A percentile compares a stretch with the other conserved stretches of the same genome.
These are phyloP conservation scores for Sporothrix mexicana DNA, from an alignment of 2,329 filamentous ascomycete species.

Conservation along the genomic window DNA sequence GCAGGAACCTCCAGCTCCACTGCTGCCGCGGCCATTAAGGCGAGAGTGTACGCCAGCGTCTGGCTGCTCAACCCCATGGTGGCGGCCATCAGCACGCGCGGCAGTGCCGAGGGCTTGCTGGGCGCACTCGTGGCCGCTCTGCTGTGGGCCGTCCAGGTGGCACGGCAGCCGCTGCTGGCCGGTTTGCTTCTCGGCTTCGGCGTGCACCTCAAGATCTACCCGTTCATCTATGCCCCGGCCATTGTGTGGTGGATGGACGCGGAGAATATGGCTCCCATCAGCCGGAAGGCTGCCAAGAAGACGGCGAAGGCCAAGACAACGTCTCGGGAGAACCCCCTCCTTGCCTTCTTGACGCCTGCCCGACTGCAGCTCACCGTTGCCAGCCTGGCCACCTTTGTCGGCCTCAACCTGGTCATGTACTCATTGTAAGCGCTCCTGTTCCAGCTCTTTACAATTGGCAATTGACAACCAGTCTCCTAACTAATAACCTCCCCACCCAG, in stretches of 20 bases:
- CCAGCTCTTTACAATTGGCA: background rate
- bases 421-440: constrained; percentile 57
- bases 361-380: constrained; percentile 64
- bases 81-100: constrained; percentile 91
- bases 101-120: constrained; percentile 89
- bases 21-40: constrained; percentile 43
- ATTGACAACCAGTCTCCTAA: too few species aligned
- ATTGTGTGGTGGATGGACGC: constrained; percentile 81
- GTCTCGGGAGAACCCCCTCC: background rate
- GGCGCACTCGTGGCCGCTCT: constrained; percentile 83
- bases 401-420: constrained; percentile 81
- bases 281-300: background rate
- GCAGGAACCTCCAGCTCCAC: background rate
- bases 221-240: constrained; percentile 88
- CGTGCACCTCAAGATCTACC: constrained; percentile 99
- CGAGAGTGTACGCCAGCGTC: constrained; percentile 78
- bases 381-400: constrained; percentile 75
- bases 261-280: constrained; percentile 47
- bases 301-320: constrained; percentile 2
- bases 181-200: constrained; percentile 78
- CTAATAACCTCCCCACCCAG: constrained; percentile 52
- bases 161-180: constrained; percentile 66
- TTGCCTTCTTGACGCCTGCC: constrained; percentile 57
- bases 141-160: constrained; percentile 76
- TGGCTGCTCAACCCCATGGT: constrained; percentile 99